Conservation (phyloP, 2,329 filamentous ascomycete species). For the Ascochyta rabiei region DNA sequence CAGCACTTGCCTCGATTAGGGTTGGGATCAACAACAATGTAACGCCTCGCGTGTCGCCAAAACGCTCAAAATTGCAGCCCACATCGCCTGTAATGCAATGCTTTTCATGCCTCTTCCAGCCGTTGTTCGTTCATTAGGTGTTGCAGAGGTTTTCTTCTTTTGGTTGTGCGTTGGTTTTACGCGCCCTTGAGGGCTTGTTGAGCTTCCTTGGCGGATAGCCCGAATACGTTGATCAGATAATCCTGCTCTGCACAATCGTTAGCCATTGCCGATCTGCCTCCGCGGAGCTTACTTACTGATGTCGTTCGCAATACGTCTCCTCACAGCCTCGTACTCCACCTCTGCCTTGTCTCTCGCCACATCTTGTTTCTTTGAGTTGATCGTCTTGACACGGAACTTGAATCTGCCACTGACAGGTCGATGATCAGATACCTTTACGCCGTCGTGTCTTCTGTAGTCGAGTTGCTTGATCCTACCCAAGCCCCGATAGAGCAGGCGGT, state of each 20-base stretch:
- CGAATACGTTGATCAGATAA: slow-evolving; percentile 68
- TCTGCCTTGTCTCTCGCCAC: slow-evolving; percentile 75
- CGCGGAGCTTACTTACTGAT: slow-evolving; percentile 68
- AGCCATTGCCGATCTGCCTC: background rate
- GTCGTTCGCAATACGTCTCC: slow-evolving; percentile 69
- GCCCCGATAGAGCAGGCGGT: slow-evolving; percentile 86
- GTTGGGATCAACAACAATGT: background rate
- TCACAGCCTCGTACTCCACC: slow-evolving; percentile 74
- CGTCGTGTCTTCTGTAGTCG: slow-evolving; percentile 85
- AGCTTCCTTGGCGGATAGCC: slow-evolving; percentile 61
- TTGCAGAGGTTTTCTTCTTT: background rate
- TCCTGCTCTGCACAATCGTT: slow-evolving; percentile 52
- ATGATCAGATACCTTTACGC: slow-evolving; percentile 85
- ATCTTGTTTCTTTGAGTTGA: slow-evolving; percentile 70
- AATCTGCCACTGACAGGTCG: slow-evolving; percentile 88
- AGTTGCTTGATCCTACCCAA: slow-evolving; percentile 82
- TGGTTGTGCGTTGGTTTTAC: slow-evolving; percentile 2
- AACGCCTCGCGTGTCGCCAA: slow-evolving; percentile 1
- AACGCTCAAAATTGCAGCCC: slow-evolving; percentile 12
- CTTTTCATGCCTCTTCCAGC: slow-evolving; percentile 16
- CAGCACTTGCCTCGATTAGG: slow-evolving; percentile 24
- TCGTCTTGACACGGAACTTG: slow-evolving; percentile 81
- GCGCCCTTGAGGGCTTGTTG: slow-evolving; percentile 48
- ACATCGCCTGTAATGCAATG: slow-evolving; percentile 25
- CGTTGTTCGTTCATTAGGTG: slow-evolving; percentile 8